These are phyloP conservation scores for Entophlyctis helioformis DNA, from an alignment of 192 early-diverging fungal genomes.

Conservation along the genomic window DNA sequence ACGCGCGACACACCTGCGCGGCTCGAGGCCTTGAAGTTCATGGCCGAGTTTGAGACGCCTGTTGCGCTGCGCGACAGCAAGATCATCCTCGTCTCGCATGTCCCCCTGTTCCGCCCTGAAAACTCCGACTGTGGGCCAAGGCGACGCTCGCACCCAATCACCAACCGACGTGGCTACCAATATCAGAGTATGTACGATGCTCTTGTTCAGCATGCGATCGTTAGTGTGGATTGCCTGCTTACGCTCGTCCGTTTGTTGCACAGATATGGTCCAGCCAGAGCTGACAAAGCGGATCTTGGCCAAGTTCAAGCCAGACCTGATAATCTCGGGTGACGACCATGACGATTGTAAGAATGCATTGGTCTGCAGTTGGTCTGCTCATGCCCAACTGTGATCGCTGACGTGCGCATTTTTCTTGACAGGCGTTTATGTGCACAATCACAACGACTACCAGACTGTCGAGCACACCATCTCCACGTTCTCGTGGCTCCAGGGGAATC, in stretches of 20 bases:
- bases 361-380: background rate
- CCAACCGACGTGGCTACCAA: constrained; percentile 64
- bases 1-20: too few species aligned
- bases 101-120: constrained; percentile 67
- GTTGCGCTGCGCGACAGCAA: too few species aligned
- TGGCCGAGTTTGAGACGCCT: too few species aligned
- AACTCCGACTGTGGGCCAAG: constrained; percentile 57
- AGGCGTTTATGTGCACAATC: background rate
- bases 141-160: constrained; percentile 39
- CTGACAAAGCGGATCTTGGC: constrained; percentile 48
- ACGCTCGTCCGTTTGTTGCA: background rate
- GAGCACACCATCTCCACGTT: constrained; percentile 38
- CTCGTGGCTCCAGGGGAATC: constrained; percentile 37
- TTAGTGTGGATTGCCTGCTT: background rate
- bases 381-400: background rate
- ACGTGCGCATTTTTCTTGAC: background rate
- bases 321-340: constrained; percentile 91
- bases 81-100: constrained; percentile 80
- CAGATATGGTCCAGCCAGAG: constrained; percentile 51
- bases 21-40: too few species aligned
- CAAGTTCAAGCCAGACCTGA: constrained; percentile 43
- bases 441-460: background rate
- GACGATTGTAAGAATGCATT: constrained; percentile 65
- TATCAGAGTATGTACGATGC: constrained; percentile 52
- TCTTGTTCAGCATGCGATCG: background rate